phyloP scores from a whole-genome alignment of 2,329 filamentous ascomycete species.

The Calonectria leucothoes region DNA sequence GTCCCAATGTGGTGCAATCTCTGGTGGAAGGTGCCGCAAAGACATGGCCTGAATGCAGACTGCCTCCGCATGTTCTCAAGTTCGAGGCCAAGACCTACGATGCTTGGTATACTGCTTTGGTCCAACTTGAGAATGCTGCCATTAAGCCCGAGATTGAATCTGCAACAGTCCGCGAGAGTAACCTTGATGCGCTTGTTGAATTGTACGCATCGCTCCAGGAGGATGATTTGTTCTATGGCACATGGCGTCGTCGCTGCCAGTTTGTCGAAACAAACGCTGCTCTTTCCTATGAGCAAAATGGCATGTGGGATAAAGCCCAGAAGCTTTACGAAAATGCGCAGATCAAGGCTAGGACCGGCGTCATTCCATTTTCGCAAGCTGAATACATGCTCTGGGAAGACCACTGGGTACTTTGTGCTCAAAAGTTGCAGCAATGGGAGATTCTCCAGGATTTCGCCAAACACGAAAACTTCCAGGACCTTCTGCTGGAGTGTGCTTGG shows the following conservation, averaged over 20 bases:
- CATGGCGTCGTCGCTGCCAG: constrained; percentile 93
- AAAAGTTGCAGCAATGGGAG: constrained; percentile 99
- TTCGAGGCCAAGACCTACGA: constrained; percentile 95
- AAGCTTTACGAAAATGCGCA: constrained; percentile 96
- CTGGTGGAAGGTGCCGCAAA: constrained; percentile 89
- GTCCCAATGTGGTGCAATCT: constrained; percentile 95
- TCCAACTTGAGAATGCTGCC: constrained; percentile 89
- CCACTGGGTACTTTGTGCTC: constrained; percentile 97
- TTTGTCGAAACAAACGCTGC: constrained; percentile 98
- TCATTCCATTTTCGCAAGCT: constrained; percentile 94
- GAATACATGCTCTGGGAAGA: constrained; percentile 99
- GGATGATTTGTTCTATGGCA: constrained; percentile 97
- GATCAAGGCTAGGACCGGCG: constrained; percentile 94
- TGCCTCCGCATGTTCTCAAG: constrained; percentile 96
- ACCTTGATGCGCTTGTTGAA: constrained; percentile 94
- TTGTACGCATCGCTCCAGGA: constrained; percentile 92
- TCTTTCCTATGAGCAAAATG: constrained; percentile 97
- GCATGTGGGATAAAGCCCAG: constrained; percentile 99
- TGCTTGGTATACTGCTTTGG: constrained; percentile 94
- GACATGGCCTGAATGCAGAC: constrained; percentile 87
- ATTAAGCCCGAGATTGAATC: constrained; percentile 89
- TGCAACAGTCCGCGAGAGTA: constrained; percentile 87
- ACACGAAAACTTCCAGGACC: constrained; percentile 97
- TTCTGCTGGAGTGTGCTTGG: constrained; percentile 96
- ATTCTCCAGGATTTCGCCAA: constrained; percentile 98